Conservation (phyloP, 805 yeast genomes). For the Wickerhamomyces canadensis region DNA sequence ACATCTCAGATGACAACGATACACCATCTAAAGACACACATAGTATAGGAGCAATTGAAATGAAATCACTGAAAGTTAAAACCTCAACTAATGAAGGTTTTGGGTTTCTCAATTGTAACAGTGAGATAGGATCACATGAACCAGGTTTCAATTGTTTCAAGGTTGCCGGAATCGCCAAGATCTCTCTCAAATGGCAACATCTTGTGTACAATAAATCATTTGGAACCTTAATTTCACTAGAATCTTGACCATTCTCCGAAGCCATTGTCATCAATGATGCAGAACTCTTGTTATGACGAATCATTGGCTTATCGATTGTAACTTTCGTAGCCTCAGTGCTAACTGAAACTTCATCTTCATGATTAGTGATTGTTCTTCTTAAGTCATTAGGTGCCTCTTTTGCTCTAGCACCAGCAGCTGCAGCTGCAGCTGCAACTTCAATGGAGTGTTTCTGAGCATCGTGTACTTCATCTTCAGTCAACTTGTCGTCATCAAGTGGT, state of each 20-base stretch:
- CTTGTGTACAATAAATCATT: conserved; percentile 80
- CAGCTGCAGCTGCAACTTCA: conserved; percentile 31
- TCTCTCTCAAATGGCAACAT: conserved; percentile 89
- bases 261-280: conserved; percentile 21
- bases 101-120: conserved; percentile 75
- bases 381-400: conserved; percentile 27
- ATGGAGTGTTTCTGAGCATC: conserved; percentile 23
- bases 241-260: conserved; percentile 19
- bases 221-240: conserved; percentile 28
- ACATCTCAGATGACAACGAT: conserved; percentile 65
- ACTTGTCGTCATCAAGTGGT: not conserved
- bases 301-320: conserved; percentile 39
- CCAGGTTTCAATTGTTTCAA: conserved; percentile 71
- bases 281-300: conserved; percentile 29
- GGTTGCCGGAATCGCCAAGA: conserved; percentile 87
- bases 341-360: conserved; percentile 34
- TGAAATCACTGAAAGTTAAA: conserved; percentile 80
- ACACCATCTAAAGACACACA: conserved; percentile 81
- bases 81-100: conserved; percentile 85
- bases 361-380: conserved; percentile 24
- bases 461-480: conserved; percentile 13
- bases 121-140: conserved; percentile 75
- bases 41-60: conserved; percentile 77
- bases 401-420: conserved; percentile 33
- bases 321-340: conserved; percentile 28